Evolutionary conservation across 2,329 filamentous ascomycete genomes (phyloP).

Genomic region (Aspergillus arachidicola): DNA sequence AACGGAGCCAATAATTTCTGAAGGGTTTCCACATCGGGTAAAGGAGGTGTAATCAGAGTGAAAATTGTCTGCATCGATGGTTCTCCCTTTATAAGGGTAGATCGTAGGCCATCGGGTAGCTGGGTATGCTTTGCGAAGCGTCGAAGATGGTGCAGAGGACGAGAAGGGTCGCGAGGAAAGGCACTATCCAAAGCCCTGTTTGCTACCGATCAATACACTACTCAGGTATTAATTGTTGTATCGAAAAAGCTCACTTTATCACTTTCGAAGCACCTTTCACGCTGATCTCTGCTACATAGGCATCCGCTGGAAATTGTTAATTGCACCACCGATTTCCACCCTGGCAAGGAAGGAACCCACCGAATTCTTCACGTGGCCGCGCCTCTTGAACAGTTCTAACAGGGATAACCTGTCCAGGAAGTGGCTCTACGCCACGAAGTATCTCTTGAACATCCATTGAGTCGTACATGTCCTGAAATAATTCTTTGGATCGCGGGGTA

Average conservation of each 20-base stretch:
- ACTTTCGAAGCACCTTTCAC: slow-evolving; percentile 48
- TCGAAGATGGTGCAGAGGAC: slow-evolving; percentile 41
- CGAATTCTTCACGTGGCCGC: slow-evolving; percentile 42
- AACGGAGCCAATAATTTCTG: slow-evolving; percentile 42
- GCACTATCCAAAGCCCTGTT: slow-evolving; percentile 42
- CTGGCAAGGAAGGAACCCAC: slow-evolving; percentile 28
- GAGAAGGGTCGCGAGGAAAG: slow-evolving; percentile 37
- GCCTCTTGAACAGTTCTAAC: slow-evolving; percentile 49
- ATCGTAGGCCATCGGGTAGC: slow-evolving; percentile 34
- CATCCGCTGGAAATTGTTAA: slow-evolving; percentile 37
- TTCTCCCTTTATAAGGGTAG: slow-evolving; percentile 22
- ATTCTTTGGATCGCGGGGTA: not conserved
- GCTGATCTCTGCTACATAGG: slow-evolving; percentile 48
- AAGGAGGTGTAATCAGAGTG: slow-evolving; percentile 44
- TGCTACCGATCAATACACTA: not conserved
- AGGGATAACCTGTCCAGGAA: slow-evolving; percentile 39
- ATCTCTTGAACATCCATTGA: slow-evolving; percentile 27
- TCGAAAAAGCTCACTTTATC: slow-evolving; percentile 38
- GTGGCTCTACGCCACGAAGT: slow-evolving; percentile 31
- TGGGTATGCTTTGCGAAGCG: slow-evolving; percentile 43
- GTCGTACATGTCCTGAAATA: not conserved
- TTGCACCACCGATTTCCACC: not conserved
- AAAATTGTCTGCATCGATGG: slow-evolving; percentile 39
- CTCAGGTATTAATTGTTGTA: not conserved
- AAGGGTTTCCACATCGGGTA: slow-evolving; percentile 39